These are phyloP conservation scores for Fusarium siculi DNA, from an alignment of 2,329 filamentous ascomycete species.

Conservation along the genomic window DNA sequence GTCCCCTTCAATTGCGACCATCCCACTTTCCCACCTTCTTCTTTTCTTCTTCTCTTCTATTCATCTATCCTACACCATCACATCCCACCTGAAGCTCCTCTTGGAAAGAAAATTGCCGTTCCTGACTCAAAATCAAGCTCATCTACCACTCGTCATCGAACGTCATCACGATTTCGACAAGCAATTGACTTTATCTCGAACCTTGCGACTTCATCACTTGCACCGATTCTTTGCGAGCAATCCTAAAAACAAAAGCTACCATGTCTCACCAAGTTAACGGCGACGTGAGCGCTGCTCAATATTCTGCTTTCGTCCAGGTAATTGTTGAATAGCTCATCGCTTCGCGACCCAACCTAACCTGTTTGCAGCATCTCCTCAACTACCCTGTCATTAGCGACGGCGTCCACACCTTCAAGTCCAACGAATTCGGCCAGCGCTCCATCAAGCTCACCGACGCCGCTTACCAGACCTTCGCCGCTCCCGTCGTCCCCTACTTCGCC, in stretches of 20 bases:
- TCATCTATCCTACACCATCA: constrained; percentile 10
- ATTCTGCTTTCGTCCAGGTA: constrained; percentile 62
- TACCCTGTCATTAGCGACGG: constrained; percentile 87
- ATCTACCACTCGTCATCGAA: constrained; percentile 15
- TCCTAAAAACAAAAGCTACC: constrained; percentile 41
- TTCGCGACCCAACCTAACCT: not conserved
- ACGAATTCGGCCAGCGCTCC: constrained; percentile 86
- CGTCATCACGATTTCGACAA: constrained; percentile 19
- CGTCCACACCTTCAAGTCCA: constrained; percentile 80
- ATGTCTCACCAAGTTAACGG: constrained; percentile 62
- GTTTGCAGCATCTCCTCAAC: constrained; percentile 77
- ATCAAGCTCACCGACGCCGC: constrained; percentile 78
- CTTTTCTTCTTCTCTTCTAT: not conserved
- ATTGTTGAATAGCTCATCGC: not conserved
- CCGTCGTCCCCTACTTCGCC: constrained; percentile 75
- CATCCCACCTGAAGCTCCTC: constrained; percentile 10
- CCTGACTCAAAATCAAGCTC: constrained; percentile 16
- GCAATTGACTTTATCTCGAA: constrained; percentile 23
- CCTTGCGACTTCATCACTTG: constrained; percentile 1
- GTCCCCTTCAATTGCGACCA: constrained; percentile 34
- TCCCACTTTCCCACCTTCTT: constrained; percentile 26
- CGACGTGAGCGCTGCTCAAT: constrained; percentile 56
- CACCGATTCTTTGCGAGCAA: constrained; percentile 15
- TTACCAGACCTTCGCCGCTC: constrained; percentile 80
- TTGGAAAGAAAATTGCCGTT: constrained; percentile 1